Conservation (phyloP, 1,139 yeast genomes). For the Yamadazyma triangularis region DNA sequence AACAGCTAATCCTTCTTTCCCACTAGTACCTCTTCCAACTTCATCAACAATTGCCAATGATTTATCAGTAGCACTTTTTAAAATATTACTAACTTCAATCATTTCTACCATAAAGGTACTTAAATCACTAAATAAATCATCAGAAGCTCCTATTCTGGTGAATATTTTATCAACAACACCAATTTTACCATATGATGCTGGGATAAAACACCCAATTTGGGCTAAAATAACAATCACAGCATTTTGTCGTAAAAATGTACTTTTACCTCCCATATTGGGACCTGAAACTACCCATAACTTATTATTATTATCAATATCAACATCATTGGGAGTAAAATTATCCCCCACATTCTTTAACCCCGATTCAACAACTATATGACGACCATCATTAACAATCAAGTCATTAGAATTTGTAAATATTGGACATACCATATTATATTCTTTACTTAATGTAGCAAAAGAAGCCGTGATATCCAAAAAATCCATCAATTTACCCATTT, state of each 20-base stretch:
- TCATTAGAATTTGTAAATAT: conserved; percentile 43
- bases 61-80: conserved; percentile 66
- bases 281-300: conserved; percentile 78
- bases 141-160: conserved; percentile 89
- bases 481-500: conserved; percentile 49
- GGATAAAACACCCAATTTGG: conserved; percentile 87
- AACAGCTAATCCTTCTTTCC: conserved; percentile 82
- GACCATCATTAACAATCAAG: conserved; percentile 54
- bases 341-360: conserved; percentile 49
- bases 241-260: conserved; percentile 83
- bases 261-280: conserved; percentile 98
- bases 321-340: conserved; percentile 63
- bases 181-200: conserved; percentile 66
- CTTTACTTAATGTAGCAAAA: conserved; percentile 66
- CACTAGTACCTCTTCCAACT: conserved; percentile 94
- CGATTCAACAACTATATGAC: conserved; percentile 88
- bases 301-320: conserved; percentile 23
- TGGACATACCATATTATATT: conserved; percentile 64
- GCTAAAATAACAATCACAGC: conserved; percentile 82
- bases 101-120: conserved; percentile 97
- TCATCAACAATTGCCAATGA: conserved; percentile 92
- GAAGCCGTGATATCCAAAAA: conserved; percentile 70
- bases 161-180: conserved; percentile 85
- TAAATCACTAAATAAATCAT: conserved; percentile 78
- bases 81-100: conserved; percentile 86